A percentile compares a stretch with the other conserved stretches of the same genome.
phyloP scores from a whole-genome alignment of 768 basidiomycete species.

The Chalciporus chontae region DNA sequence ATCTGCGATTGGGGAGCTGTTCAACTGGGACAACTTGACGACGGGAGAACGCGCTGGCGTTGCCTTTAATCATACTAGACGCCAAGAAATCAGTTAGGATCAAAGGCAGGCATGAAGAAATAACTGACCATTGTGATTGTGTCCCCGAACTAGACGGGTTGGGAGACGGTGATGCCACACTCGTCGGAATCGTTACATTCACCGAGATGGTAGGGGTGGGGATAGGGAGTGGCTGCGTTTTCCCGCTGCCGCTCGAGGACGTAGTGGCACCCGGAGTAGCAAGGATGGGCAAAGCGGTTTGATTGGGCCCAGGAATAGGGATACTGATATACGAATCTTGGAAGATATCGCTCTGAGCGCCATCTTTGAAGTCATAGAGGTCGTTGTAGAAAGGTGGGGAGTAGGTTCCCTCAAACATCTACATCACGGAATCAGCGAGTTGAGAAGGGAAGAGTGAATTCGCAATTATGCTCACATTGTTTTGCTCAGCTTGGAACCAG shows the following conservation, averaged over 20 bases:
- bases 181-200: background rate
- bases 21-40: conserved; percentile 1
- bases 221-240: background rate
- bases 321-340: conserved; percentile 48
- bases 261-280: background rate
- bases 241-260: background rate
- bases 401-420: conserved; percentile 65
- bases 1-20: background rate
- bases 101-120: background rate
- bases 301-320: conserved; percentile 42
- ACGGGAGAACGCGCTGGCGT: conserved; percentile 2
- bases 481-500: conserved; percentile 61
- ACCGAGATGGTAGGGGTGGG: background rate
- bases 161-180: background rate
- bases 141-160: background rate
- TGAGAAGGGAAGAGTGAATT: background rate
- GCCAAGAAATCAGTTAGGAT: background rate
- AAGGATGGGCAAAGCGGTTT: conserved; percentile 22
- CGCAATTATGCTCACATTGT: conserved; percentile 45
- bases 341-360: conserved; percentile 74
- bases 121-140: conserved; percentile 14
- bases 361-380: conserved; percentile 68
- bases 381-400: conserved; percentile 66
- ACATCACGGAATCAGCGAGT: background rate
- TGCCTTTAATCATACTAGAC: conserved; percentile 5